phyloP scores from a whole-genome alignment of 2,329 filamentous ascomycete genomes.

The Penicillium sp. region DNA sequence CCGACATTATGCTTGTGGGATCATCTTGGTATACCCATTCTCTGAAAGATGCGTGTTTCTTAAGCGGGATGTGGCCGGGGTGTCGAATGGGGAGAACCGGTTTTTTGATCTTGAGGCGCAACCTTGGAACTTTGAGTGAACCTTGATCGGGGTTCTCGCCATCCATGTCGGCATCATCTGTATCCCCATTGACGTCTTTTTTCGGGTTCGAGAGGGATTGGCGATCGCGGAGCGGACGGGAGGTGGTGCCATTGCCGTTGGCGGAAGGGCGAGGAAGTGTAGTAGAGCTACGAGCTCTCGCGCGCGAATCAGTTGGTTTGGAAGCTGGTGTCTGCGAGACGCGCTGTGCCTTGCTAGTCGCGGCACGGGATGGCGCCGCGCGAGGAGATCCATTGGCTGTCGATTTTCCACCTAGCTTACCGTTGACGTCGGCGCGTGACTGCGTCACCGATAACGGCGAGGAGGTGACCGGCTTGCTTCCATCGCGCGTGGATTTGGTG shows the following conservation, averaged over 20 bases:
- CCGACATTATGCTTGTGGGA: constrained; percentile 48
- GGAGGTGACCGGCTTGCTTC: constrained; percentile 27
- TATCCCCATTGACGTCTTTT: constrained; percentile 7
- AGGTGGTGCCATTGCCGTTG: constrained; percentile 24
- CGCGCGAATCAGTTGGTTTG: constrained; percentile 28
- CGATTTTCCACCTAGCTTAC: constrained; percentile 32
- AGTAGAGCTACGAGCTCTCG: constrained; percentile 33
- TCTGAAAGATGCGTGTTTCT: constrained; percentile 56
- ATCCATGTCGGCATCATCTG: constrained; percentile 16
- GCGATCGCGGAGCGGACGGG: constrained; percentile 29
- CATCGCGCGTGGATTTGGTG: constrained; percentile 30
- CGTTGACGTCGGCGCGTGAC: constrained; percentile 31
- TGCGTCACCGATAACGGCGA: constrained; percentile 34
- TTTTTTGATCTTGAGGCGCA: constrained; percentile 54
- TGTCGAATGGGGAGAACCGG: constrained; percentile 54
- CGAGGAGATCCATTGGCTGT: constrained; percentile 35
- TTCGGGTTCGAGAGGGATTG: constrained; percentile 27
- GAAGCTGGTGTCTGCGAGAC: constrained; percentile 30
- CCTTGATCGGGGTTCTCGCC: constrained; percentile 23
- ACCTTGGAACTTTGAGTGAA: constrained; percentile 32
- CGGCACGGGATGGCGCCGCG: constrained; percentile 24
- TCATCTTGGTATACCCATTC: constrained; percentile 64
- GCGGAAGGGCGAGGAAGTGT: constrained; percentile 20
- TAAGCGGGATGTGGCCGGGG: constrained; percentile 51
- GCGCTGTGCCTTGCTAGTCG: constrained; percentile 21